Base-by-base conservation (phyloP, 2,329 filamentous ascomycete genomes). In the Arachnopeziza araneosa region DNA sequence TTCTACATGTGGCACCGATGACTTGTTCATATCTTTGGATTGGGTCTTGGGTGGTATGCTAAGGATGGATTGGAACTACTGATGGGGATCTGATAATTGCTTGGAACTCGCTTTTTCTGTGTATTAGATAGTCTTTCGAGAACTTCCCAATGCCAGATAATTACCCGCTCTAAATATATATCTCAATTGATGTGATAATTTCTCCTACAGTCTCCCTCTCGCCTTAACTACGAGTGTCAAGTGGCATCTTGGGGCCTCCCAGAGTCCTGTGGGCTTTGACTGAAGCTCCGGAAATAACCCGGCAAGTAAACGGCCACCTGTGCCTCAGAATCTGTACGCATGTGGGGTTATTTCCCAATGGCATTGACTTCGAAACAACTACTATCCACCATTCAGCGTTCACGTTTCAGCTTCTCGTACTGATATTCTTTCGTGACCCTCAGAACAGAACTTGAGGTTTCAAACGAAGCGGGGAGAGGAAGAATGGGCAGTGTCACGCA, bases 81-180 rank as follows among this genome's bases (percentile, higher is more conserved):
- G 30, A 26, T 49, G 52, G 23, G 24, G 50, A 22, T 52, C 55
- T 26, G 55, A 64, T 62, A 58, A 64, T 65, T 66, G 66, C 61
- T 68, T 62, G 64, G 26, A 66, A 68, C 69, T 72, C 70, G 69
- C 70, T 72, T 72, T 44, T 70, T 72, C 70, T 71, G 70, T 70
- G 70, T 69, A 70, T 69, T 71, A 70, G 69, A 71, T 71, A 69
- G 68, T 58, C 62, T 67, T 56, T 56, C 49, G 30, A 17, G 62
- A 67, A 69, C 64, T 62, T 61, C 61, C 54, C 66, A 72, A 71
- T 71, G 69, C 68, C 68, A 72, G 70, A 70, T 50, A 69, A 72
- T 72, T 71, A 72, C 69, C 70, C 70, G 69, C 69, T 72, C 69
- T 71, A 72, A n/a, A 64, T 22, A 55, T 24, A 51, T 36, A 22